phyloP scores from a whole-genome alignment of 306 rosid genomes.

The Begonia masoniana region DNA sequence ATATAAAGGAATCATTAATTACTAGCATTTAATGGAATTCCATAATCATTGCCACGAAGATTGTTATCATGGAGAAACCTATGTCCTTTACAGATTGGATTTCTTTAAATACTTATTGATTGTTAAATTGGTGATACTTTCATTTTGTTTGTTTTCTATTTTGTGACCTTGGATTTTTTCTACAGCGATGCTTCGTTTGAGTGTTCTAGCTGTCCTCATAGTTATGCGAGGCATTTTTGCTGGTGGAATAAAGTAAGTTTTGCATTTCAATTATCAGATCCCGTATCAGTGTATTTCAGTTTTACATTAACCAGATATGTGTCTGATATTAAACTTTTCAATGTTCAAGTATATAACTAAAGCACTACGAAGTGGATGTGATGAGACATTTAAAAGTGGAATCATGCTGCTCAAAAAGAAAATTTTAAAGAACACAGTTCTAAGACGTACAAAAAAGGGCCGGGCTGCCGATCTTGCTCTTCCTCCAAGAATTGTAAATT shows the following conservation, averaged over 20 bases:
- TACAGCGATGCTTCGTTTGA: slow-evolving; percentile 29
- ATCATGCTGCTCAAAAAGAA: slow-evolving; percentile 70
- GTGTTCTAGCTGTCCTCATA: slow-evolving; percentile 61
- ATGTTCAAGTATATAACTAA: slow-evolving; percentile 47
- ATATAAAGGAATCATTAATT: too few relatives aligned
- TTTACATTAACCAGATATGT: neutral
- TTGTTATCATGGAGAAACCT: too few relatives aligned
- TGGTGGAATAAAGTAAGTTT: slow-evolving; percentile 94
- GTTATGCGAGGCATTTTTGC: slow-evolving; percentile 73
- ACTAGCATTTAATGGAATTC: too few relatives aligned
- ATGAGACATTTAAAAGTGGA: slow-evolving; percentile 32
- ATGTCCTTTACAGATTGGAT: too few relatives aligned
- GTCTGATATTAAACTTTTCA: slow-evolving; percentile 7
- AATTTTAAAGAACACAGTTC: slow-evolving; percentile 52
- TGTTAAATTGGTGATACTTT: too few relatives aligned
- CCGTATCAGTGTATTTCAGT: too few relatives aligned
- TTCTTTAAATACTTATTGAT: too few relatives aligned
- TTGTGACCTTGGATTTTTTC: too few relatives aligned
- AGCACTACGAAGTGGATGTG: slow-evolving; percentile 43
- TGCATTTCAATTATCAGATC: slow-evolving; percentile 6
- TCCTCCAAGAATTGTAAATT: slow-evolving; percentile 87
- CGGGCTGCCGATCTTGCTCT: slow-evolving; percentile 94
- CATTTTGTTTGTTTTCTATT: too few relatives aligned
- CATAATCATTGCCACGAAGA: too few relatives aligned
- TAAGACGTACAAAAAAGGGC: slow-evolving; percentile 83